Evolutionary conservation across 2,329 filamentous ascomycete species (phyloP).

Genomic region (Bimuria novae-zelandiae): DNA sequence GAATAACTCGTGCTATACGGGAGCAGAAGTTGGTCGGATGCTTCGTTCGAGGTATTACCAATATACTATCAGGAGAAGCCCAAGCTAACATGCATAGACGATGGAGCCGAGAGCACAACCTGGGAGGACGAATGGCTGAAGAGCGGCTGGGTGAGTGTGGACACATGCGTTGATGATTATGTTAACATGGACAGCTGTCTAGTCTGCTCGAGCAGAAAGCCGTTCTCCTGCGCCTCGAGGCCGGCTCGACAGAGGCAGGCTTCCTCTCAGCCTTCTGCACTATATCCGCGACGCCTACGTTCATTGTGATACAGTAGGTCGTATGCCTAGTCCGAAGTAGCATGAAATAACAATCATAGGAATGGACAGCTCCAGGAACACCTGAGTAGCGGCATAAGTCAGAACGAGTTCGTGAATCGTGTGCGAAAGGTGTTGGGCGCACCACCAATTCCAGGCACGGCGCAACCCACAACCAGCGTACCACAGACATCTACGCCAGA

Average conservation of each 20-base stretch:
- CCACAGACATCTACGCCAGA: conserved; percentile 17
- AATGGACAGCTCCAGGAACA: conserved; percentile 80
- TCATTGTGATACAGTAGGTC: conserved; percentile 74
- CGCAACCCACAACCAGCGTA: conserved; percentile 13
- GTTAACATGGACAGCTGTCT: conserved; percentile 37
- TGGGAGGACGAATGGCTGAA: conserved; percentile 75
- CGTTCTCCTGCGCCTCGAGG: conserved; percentile 70
- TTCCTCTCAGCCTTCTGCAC: conserved; percentile 84
- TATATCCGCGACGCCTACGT: conserved; percentile 74
- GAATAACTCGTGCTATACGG: conserved; percentile 75
- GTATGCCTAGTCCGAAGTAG: background rate
- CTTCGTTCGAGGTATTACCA: conserved; percentile 72
- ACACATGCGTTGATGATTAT: too few relatives aligned
- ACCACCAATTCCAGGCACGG: conserved; percentile 30
- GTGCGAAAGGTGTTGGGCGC: conserved; percentile 50
- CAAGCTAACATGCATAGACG: conserved; percentile 58
- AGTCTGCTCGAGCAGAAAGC: conserved; percentile 64
- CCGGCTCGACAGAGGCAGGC: conserved; percentile 77
- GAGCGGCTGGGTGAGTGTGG: conserved; percentile 41
- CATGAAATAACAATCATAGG: conserved; percentile 29
- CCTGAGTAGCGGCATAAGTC: conserved; percentile 66
- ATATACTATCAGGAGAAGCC: background rate
- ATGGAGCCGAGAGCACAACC: conserved; percentile 66
- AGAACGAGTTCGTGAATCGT: conserved; percentile 68
- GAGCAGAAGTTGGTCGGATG: conserved; percentile 80